Conservation (phyloP, 179 eudicot species). For the Sideroxylon spinosum region DNA sequence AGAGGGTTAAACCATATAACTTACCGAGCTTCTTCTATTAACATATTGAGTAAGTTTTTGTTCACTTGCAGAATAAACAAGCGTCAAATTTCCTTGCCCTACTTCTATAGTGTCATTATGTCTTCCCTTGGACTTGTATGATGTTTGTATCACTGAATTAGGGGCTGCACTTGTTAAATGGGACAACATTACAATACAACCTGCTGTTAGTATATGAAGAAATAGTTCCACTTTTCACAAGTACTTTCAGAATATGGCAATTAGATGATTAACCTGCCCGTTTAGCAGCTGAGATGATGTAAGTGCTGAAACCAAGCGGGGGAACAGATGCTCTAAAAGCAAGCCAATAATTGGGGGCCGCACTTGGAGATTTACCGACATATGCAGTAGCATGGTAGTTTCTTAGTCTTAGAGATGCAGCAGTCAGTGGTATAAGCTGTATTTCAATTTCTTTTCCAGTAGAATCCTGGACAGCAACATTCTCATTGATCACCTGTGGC, state of each 20-base stretch:
- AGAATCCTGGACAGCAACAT: conserved; percentile 59
- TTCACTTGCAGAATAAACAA: conserved; percentile 45
- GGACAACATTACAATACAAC: not conserved
- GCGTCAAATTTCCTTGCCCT: conserved; percentile 64
- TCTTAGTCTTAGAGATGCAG: conserved; percentile 49
- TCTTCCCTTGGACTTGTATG: conserved; percentile 31
- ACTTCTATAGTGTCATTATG: conserved; percentile 45
- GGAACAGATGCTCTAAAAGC: conserved; percentile 78
- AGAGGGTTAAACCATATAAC: conserved; percentile 13
- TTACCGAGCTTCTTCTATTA: conserved; percentile 53
- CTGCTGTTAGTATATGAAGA: not conserved
- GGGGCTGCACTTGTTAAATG: conserved; percentile 38
- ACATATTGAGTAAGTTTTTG: conserved; percentile 50
- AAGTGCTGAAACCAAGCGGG: conserved; percentile 88
- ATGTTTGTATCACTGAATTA: conserved; percentile 33
- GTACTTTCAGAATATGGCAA: not conserved
- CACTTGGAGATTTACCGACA: conserved; percentile 45
- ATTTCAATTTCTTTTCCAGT: conserved; percentile 67
- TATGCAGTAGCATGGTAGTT: conserved; percentile 56
- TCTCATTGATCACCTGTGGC: conserved; percentile 56
- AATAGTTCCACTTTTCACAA: not conserved
- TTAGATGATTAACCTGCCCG: conserved; percentile 31
- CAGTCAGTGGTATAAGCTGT: conserved; percentile 66
- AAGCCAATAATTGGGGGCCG: conserved; percentile 66
- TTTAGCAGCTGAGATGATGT: conserved; percentile 47